These are phyloP conservation scores for Bodo saltans DNA, from an alignment of 78 protist genomes.

Conservation along the genomic window DNA sequence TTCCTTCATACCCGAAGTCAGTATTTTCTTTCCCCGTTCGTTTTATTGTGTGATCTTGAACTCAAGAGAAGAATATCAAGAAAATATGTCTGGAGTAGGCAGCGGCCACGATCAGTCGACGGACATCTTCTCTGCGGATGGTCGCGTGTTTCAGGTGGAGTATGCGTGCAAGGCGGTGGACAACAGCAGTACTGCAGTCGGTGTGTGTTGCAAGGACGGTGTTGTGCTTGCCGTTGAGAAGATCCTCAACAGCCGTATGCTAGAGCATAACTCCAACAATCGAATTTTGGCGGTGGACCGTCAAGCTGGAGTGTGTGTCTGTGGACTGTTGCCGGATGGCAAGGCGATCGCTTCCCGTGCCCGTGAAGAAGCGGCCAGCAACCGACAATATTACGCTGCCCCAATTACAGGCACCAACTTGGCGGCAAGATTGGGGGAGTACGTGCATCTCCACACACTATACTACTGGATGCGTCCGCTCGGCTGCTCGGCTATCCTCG, in stretches of 20 bases:
- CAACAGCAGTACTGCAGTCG: conserved; percentile 91
- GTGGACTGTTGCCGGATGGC: conserved; percentile 90
- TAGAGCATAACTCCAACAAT: conserved; percentile 61
- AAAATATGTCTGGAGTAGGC: too few relatives aligned
- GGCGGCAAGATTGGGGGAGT: conserved; percentile 27
- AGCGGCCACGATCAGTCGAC: background rate
- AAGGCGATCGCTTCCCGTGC: conserved; percentile 75
- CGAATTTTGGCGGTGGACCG: conserved; percentile 77
- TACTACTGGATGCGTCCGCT: conserved; percentile 90
- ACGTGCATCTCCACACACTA: conserved; percentile 60
- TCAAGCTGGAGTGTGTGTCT: conserved; percentile 73
- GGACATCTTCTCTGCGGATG: conserved; percentile 88
- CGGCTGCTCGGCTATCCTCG: conserved; percentile 83
- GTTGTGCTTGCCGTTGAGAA: conserved; percentile 97
- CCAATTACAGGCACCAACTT: conserved; percentile 67
- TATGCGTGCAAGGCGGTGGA: conserved; percentile 98
- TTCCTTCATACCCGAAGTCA: too few relatives aligned
- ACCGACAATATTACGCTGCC: conserved; percentile 52
- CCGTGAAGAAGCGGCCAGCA: conserved; percentile 73
- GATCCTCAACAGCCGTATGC: conserved; percentile 75
- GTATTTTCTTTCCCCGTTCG: too few relatives aligned
- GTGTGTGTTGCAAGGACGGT: conserved; percentile 89
- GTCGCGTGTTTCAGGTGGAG: conserved; percentile 97
- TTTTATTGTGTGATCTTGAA: too few relatives aligned
- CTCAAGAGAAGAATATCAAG: too few relatives aligned